Conservation (phyloP, 345 rosid genomes). For the rapeseed (Brassica napus) region DNA sequence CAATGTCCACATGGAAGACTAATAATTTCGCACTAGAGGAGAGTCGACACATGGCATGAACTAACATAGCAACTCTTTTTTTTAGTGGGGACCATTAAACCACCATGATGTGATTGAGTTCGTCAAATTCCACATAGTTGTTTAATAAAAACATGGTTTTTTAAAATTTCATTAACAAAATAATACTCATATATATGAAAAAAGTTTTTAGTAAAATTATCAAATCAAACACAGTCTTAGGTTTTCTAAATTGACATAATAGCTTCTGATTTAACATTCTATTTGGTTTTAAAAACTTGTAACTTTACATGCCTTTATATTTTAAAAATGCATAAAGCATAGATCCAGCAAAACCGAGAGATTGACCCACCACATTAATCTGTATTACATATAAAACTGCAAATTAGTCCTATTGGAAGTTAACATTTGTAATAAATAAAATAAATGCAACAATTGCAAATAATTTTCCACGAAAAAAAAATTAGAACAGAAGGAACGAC, state of each 20-base stretch:
- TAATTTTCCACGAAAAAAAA: not conserved
- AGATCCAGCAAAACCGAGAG: constrained; percentile 26
- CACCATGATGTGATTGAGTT: too few relatives aligned
- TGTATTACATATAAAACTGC: constrained; percentile 6
- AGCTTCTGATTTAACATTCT: not conserved
- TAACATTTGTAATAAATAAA: not conserved
- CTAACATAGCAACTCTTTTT: too few relatives aligned
- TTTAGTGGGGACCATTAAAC: too few relatives aligned
- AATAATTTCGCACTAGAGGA: too few relatives aligned
- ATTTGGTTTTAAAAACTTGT: not conserved
- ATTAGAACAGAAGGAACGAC: not conserved
- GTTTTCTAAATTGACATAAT: not conserved
- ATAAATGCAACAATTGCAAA: not conserved
- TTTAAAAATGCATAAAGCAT: constrained; percentile 24
- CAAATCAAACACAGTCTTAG: not conserved
- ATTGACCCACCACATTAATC: constrained; percentile 24
- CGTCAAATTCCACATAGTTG: too few relatives aligned
- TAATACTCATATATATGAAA: too few relatives aligned
- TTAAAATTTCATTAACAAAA: too few relatives aligned
- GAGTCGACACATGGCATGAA: too few relatives aligned
- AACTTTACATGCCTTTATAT: constrained; percentile 8
- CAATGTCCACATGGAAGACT: too few relatives aligned
- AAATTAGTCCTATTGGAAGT: not conserved
- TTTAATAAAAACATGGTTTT: too few relatives aligned
- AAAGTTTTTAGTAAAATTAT: not conserved